phyloP scores from a whole-genome alignment of 1,139 yeast species.

The Martiniozyma asiatica region DNA sequence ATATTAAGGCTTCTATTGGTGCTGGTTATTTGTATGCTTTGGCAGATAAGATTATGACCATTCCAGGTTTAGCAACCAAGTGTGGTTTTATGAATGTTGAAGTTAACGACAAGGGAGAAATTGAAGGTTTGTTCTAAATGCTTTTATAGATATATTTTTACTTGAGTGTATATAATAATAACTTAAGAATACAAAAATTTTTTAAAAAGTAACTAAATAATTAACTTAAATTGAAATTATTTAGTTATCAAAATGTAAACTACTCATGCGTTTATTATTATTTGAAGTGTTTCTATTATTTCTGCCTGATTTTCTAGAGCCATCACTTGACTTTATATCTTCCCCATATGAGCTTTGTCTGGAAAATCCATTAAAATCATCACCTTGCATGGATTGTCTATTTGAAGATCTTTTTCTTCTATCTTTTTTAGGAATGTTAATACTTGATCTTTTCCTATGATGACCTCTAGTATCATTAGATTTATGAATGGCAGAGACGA shows the following conservation, averaged over 20 bases:
- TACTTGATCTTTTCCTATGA: too few species aligned
- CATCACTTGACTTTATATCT: too few species aligned
- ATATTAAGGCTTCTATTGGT: constrained; percentile 88
- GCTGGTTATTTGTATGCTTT: constrained; percentile 94
- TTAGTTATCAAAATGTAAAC: not conserved
- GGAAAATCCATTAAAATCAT: too few species aligned
- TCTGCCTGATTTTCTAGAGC: too few species aligned
- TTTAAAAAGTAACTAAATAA: not conserved
- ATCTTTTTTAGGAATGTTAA: too few species aligned
- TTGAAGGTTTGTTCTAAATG: constrained; percentile 79
- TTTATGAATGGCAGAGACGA: too few species aligned
- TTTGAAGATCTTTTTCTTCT: too few species aligned
- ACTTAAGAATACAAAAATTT: not conserved
- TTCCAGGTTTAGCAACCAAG: constrained; percentile 94
- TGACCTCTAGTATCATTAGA: too few species aligned
- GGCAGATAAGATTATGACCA: constrained; percentile 95
- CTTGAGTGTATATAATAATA: not conserved
- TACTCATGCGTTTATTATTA: not conserved
- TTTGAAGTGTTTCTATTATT: too few species aligned
- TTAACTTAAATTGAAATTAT: not conserved
- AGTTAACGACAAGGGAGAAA: constrained; percentile 85
- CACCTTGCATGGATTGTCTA: too few species aligned
- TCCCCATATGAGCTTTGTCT: too few species aligned
- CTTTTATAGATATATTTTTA: not conserved
- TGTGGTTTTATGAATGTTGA: constrained; percentile 97